phyloP scores from a whole-genome alignment of 768 basidiomycete genomes.

The Coprinopsis sp. region DNA sequence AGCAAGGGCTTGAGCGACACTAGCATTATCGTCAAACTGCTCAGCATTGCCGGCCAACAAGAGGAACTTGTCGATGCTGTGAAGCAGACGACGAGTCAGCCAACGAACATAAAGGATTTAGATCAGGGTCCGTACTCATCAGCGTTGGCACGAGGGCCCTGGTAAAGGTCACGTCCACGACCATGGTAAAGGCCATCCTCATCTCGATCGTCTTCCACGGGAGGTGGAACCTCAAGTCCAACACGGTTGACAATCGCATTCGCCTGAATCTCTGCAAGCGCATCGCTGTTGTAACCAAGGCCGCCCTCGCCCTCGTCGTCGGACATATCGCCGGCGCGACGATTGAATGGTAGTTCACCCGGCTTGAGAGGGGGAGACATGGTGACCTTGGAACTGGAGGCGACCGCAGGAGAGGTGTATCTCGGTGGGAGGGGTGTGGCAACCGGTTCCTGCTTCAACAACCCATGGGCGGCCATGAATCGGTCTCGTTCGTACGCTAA shows the following conservation, averaged over 20 bases:
- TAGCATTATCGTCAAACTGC: constrained; percentile 54
- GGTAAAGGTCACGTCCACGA: constrained; percentile 39
- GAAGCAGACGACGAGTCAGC: constrained; percentile 3
- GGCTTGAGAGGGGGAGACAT: neutral
- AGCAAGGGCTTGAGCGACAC: constrained; percentile 51
- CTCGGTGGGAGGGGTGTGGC: too few species aligned
- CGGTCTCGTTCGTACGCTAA: too few species aligned
- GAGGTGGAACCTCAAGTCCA: constrained; percentile 19
- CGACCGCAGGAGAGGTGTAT: neutral
- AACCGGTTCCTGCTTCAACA: too few species aligned
- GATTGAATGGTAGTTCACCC: neutral
- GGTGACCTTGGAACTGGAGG: neutral
- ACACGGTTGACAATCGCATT: constrained; percentile 17
- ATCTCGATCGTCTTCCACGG: constrained; percentile 33
- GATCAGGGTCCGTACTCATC: constrained; percentile 59
- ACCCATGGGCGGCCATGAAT: too few species aligned
- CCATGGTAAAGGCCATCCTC: constrained; percentile 44
- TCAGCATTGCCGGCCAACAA: constrained; percentile 53
- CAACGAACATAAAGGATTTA: neutral
- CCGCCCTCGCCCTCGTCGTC: constrained; percentile 16
- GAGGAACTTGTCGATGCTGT: constrained; percentile 51
- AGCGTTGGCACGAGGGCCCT: constrained; percentile 40
- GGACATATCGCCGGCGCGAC: constrained; percentile 4
- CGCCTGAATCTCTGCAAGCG: constrained; percentile 7
- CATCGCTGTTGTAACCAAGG: constrained; percentile 3